Evolutionary conservation across 1,284 basidiomycete species (phyloP), one percentile per base, ranked within the genome.

Genomic region (Leccinum cinnamomeum): DNA sequence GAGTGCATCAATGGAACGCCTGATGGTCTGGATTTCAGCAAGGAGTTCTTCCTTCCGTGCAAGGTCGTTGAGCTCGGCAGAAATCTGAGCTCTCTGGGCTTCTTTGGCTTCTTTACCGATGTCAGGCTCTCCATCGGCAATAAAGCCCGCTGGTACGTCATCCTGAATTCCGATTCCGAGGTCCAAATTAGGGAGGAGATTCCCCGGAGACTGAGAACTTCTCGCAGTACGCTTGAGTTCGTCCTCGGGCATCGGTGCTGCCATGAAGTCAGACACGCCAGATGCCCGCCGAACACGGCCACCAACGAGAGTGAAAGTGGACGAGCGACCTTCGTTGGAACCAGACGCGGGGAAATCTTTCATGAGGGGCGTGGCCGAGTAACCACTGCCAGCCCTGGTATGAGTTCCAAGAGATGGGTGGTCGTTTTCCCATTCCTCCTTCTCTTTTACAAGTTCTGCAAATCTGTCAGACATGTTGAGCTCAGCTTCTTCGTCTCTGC

Each of bases 361-460:
- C 78, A 87, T 83, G 55, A 87, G 76, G 50, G 84, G 85, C 39
- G 80, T 77, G 57, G 74, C 81, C 30, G 86, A 87, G 50, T 80
- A 73, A 28, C 78, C 79, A 67, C 89, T 92, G 60, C 84, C 82
- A 57, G 82, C 76, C n/a, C 89, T 82, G 28, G 77, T 84, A 72
- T 91, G 86, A 67, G 81, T 85, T 62, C 73, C 69, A 62, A 86
- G 75, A 57, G 82, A 80, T 12, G 91, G 87, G 67, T 97, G 92
- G 60, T 92, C 88, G 67, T 84, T 87, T 73, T 97, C 94, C 96
- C 95, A 98, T 63, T 89, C 85, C 46, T 85, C 84, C 60, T 90
- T 87, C 73, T 97, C 94, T 54, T 82, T 80, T 46, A 86, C 81
- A 53, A 94, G 79, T 55, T 81, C 82, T 25, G 81, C 82, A 74